Percentiles rank a stretch among this genome's conserved stretches.
phyloP scores from a whole-genome alignment of 2,329 filamentous ascomycete genomes.

The Epicoccum sorghinum region DNA sequence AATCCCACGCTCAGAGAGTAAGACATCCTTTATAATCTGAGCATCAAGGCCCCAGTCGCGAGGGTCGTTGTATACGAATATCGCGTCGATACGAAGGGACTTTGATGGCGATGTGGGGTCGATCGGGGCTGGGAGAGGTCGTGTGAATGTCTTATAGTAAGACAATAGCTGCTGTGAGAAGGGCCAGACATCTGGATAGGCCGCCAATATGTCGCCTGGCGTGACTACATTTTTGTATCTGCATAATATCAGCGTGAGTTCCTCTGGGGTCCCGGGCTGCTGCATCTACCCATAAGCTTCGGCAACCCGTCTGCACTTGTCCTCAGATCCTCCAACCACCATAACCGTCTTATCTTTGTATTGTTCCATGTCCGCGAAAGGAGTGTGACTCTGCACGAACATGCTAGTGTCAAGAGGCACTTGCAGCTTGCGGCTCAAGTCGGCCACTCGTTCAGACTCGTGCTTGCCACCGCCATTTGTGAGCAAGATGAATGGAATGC shows the following conservation, averaged over 20 bases:
- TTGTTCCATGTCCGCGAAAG: constrained; percentile 71
- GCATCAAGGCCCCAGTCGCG: constrained; percentile 93
- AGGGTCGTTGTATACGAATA: constrained; percentile 95
- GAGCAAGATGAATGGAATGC: constrained; percentile 89
- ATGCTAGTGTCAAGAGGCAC: constrained; percentile 69
- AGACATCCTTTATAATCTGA: constrained; percentile 81
- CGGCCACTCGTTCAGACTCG: constrained; percentile 73
- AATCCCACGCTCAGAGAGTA: constrained; percentile 78
- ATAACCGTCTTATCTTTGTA: constrained; percentile 61
- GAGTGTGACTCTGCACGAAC: constrained; percentile 91
- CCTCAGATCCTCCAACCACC: constrained; percentile 55
- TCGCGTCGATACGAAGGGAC: constrained; percentile 80
- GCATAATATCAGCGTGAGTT: constrained; percentile 8
- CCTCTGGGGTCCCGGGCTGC: not conserved
- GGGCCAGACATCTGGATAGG: constrained; percentile 79
- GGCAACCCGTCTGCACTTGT: constrained; percentile 73
- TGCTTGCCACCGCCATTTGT: constrained; percentile 93
- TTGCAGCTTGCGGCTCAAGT: constrained; percentile 70
- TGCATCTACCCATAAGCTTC: constrained; percentile 56
- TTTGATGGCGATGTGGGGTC: constrained; percentile 54
- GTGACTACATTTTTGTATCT: constrained; percentile 74
- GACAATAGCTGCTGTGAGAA: constrained; percentile 72
- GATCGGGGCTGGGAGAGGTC: constrained; percentile 62
- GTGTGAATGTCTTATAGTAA: constrained; percentile 65
- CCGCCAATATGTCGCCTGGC: constrained; percentile 79